phyloP scores from a whole-genome alignment of 2,329 filamentous ascomycete genomes.

The Pestalotiopsis sp. region DNA sequence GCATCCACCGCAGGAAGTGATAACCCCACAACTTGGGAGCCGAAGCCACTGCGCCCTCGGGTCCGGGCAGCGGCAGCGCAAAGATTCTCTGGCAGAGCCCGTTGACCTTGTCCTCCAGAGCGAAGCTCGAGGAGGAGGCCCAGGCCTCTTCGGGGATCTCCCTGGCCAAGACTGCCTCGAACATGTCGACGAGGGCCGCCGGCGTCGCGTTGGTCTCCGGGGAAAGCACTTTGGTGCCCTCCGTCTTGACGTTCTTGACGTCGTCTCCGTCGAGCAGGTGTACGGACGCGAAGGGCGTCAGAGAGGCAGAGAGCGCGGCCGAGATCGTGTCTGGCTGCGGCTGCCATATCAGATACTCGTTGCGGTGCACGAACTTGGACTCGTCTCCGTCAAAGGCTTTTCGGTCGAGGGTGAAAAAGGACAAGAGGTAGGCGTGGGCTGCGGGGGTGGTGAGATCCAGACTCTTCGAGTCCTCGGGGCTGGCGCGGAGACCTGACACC shows the following conservation, averaged over 20 bases:
- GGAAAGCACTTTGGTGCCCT: neutral
- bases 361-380: slow-evolving; percentile 21
- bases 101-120: slow-evolving; percentile 3
- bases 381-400: slow-evolving; percentile 17
- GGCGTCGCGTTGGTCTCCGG: neutral
- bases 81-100: slow-evolving; percentile 25
- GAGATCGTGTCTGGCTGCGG: slow-evolving; percentile 20
- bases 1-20: slow-evolving; percentile 31
- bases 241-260: neutral
- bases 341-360: slow-evolving; percentile 29
- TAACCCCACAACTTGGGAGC: slow-evolving; percentile 25
- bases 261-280: neutral
- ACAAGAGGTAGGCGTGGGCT: slow-evolving; percentile 21
- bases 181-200: slow-evolving; percentile 18
- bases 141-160: slow-evolving; percentile 21
- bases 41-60: neutral
- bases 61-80: slow-evolving; percentile 8
- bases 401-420: slow-evolving; percentile 23
- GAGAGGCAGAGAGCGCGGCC: neutral
- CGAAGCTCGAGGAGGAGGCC: slow-evolving; percentile 14
- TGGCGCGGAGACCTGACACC: neutral
- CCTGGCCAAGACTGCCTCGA: slow-evolving; percentile 18
- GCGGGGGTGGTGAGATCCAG: neutral
- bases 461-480: neutral
- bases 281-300: neutral